These are phyloP conservation scores for Tolypocladium inflatum DNA, from an alignment of 2,329 filamentous ascomycete species.

Conservation along the genomic window DNA sequence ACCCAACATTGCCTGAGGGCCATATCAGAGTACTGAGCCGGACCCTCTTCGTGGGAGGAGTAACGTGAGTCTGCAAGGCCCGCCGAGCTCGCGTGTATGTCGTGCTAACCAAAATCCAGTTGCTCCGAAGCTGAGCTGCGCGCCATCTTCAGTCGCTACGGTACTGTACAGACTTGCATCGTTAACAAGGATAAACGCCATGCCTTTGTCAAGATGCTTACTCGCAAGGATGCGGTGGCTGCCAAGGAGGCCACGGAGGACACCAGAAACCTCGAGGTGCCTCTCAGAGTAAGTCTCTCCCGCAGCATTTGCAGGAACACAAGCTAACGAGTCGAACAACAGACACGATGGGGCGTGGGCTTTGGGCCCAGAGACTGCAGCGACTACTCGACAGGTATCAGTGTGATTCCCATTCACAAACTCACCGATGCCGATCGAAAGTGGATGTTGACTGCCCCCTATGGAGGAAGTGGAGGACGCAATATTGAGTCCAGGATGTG, in stretches of 20 bases:
- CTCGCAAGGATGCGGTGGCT: slow-evolving; percentile 69
- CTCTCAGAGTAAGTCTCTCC: slow-evolving; percentile 53
- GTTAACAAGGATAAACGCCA: slow-evolving; percentile 97
- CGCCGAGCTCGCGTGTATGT: too few species aligned
- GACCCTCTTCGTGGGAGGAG: slow-evolving; percentile 93
- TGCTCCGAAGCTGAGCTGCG: slow-evolving; percentile 76
- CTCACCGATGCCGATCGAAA: slow-evolving; percentile 94
- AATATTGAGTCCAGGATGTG: slow-evolving; percentile 75
- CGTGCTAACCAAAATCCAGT: slow-evolving; percentile 24
- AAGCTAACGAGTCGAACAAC: slow-evolving; percentile 7
- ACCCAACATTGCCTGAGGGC: slow-evolving; percentile 61
- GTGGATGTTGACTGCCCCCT: slow-evolving; percentile 92
- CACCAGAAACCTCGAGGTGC: slow-evolving; percentile 59
- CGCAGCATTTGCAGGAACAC: slow-evolving; percentile 7
- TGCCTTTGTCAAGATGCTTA: slow-evolving; percentile 98
- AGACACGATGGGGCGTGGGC: slow-evolving; percentile 96
- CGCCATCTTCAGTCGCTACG: slow-evolving; percentile 69
- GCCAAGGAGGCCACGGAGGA: slow-evolving; percentile 87
- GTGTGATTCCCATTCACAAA: slow-evolving; percentile 83
- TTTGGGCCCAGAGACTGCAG: slow-evolving; percentile 96
- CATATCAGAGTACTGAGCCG: slow-evolving; percentile 89
- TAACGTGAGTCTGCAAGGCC: slow-evolving; percentile 55
- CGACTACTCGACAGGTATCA: slow-evolving; percentile 87
- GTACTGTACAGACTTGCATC: slow-evolving; percentile 91
- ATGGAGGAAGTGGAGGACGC: slow-evolving; percentile 80